Evolutionary conservation across 345 rosid species (phyloP).

Genomic region (Murraya paniculata): DNA sequence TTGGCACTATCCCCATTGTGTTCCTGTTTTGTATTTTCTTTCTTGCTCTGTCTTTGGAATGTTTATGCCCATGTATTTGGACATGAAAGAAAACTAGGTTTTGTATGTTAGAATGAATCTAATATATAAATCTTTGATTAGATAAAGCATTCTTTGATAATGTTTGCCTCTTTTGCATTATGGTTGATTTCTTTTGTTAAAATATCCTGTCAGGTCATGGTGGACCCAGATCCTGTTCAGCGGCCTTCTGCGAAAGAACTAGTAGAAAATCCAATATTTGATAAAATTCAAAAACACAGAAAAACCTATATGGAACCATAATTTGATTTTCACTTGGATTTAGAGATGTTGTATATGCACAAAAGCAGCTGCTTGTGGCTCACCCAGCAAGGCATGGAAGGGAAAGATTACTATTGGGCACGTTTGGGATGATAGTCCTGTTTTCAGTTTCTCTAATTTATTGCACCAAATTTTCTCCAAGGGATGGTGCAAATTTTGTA

Average conservation of each 20-base stretch:
- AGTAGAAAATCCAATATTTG: conserved; percentile 63
- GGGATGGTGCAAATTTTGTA: conserved; percentile 31
- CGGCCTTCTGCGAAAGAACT: conserved; percentile 74
- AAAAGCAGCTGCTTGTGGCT: background rate
- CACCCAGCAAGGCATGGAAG: background rate
- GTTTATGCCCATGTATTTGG: background rate
- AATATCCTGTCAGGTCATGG: conserved; percentile 56
- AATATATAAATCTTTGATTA: background rate
- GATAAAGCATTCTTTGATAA: background rate
- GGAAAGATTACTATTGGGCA: background rate
- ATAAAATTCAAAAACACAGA: conserved; percentile 32
- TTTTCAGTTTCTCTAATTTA: background rate
- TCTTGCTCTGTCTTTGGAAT: background rate
- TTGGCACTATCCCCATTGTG: background rate
- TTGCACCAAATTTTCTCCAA: conserved; percentile 27
- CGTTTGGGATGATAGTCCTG: background rate
- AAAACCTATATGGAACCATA: conserved; percentile 12
- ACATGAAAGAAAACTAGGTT: background rate
- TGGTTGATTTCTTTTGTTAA: conserved; percentile 17
- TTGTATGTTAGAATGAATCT: background rate
- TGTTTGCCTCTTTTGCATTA: background rate
- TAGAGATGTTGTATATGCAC: background rate
- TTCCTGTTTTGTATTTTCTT: background rate
- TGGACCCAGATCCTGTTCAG: conserved; percentile 68
- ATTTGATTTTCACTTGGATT: background rate